Evolutionary conservation across 257 asterid genomes (phyloP), one percentile per base, ranked within the genome.

Genomic region (Penstemon barbatus): DNA sequence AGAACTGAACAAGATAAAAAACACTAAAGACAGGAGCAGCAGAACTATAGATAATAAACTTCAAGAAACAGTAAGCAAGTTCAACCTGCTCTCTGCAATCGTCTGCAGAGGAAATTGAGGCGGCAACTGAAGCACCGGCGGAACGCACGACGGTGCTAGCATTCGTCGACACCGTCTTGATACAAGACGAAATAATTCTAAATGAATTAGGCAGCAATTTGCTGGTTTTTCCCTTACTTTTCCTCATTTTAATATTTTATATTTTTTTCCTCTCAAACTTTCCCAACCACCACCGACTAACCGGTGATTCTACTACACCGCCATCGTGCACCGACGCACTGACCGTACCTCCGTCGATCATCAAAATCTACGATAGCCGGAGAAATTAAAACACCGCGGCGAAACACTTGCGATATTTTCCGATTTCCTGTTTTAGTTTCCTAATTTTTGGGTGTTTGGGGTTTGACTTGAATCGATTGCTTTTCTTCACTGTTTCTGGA

Each of bases 381-480:
- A 57, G 45, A 12, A 52, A 41, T 66, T 52, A 53, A 6, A 10
- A 18, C 71, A 13, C 71, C 53, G 43, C 62, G 41, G 43, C 18
- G 60, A 6, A 25, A 67, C 72, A 43, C 13, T 15, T n/a, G 39
- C 72, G 5, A 68, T 2, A 44, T 43, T 68, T 46, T 44, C 12
- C 46, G 65, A 68, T 49, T 69, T 56, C 54, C 25, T 33, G 49
- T 68, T n/a, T 50, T 12, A 19, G 54, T 42, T 66, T 8, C 40
- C 76, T 60, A 43, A 37, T 72, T 58, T 60, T 37, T 66, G 78
- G 55, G 45, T 43, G 69, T 58, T 60, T 37, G 69, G 69, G 60
- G 81, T 83, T 83, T 83, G 88, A 83, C 85, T 80, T 70, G 78
- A 56, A 64, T 71, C 49, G 64, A 74, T 63, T 76, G 76, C 60